Percentiles rank a stretch among this genome's conserved stretches.
Conservation (phyloP, 768 basidiomycete genomes). For the Leccinum incarnatum region DNA sequence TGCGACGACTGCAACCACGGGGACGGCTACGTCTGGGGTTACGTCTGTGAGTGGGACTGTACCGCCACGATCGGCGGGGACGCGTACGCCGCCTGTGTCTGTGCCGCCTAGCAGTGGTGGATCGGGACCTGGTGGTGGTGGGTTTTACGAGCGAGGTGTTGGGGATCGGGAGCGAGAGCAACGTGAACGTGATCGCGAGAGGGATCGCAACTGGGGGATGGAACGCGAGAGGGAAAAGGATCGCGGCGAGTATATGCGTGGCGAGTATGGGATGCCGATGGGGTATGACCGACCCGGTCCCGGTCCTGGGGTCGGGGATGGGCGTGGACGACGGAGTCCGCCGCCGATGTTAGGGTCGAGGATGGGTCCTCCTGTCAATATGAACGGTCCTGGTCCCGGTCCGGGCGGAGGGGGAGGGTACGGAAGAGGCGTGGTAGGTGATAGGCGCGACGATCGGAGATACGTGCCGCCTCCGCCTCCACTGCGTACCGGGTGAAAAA, state of each 20-base stretch:
- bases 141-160: conserved; percentile 32
- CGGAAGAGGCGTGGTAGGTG: conserved; percentile 16
- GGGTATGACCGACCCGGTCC: conserved; percentile 35
- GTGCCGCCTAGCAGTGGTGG: conserved; percentile 21
- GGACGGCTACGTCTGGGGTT: neutral
- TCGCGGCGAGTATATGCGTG: conserved; percentile 36
- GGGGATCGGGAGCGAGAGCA: neutral
- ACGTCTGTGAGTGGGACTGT: conserved; percentile 1
- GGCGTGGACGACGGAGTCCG: conserved; percentile 26
- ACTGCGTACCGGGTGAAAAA: conserved; percentile 12
- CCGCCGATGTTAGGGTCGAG: conserved; percentile 23
- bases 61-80: conserved; percentile 9
- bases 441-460: conserved; percentile 37
- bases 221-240: conserved; percentile 28
- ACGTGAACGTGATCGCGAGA: neutral
- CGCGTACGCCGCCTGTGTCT: conserved; percentile 21
- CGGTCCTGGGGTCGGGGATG: conserved; percentile 1
- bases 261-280: conserved; percentile 21
- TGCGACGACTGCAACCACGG: conserved; percentile 1
- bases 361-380: conserved; percentile 4
- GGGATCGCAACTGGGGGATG: conserved; percentile 13
- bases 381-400: conserved; percentile 2
- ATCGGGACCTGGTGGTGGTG: conserved; percentile 15
- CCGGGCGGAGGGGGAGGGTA: conserved; percentile 11
- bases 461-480: conserved; percentile 33